Evolutionary conservation across 2,329 filamentous ascomycete species (phyloP), one percentile per base, ranked within the genome.

Genomic region (Colletotrichum siamense): DNA sequence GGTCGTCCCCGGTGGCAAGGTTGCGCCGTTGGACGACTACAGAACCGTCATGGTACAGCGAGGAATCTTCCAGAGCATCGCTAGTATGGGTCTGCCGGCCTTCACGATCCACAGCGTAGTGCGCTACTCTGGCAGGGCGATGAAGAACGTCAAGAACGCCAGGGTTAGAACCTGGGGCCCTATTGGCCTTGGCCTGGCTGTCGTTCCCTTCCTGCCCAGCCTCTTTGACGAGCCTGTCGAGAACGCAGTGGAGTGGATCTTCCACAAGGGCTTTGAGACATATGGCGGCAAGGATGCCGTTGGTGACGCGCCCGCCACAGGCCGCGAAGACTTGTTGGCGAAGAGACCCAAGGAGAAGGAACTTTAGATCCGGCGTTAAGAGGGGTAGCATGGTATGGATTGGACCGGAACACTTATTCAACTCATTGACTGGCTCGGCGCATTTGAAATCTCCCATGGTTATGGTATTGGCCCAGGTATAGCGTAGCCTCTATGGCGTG

Each of bases 101-200:
- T 95, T 98, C 78, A 98, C 96, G 0, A 98, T 99, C 74, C 96
- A 98, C 85, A 96, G 94, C 77, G 94, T 99, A 8, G 97, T 99
- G 68, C 92, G 93, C 77, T 98, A 99, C 82, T 96, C 95, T 1
- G 96, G 97, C 1, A 89, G 89, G 52, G 95, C 95, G n/a, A 84
- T 99, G 88, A 98, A 96, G 87, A 89, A 95, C 80, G 89, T 89
- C 24, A 96, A 97, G 89, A 98, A 94, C 82, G 88, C 90, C 75
- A 91, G 87, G 6, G 75, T 99, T 28, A 89, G 96, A 79, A 97
- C 95, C 0, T 99, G 95, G 94, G 94, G 91, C 0, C 97, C 97
- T 1, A 98, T 99, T 76, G 97, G 97, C 3, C 91, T 98, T 80
- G 92, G 96, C 4, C 83, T 96, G 39, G 87, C 93, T 0, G 89